Evolutionary conservation across 1,284 basidiomycete genomes (phyloP), one percentile per base, ranked within the genome.

Genomic region (Cryptococcus sp.): DNA sequence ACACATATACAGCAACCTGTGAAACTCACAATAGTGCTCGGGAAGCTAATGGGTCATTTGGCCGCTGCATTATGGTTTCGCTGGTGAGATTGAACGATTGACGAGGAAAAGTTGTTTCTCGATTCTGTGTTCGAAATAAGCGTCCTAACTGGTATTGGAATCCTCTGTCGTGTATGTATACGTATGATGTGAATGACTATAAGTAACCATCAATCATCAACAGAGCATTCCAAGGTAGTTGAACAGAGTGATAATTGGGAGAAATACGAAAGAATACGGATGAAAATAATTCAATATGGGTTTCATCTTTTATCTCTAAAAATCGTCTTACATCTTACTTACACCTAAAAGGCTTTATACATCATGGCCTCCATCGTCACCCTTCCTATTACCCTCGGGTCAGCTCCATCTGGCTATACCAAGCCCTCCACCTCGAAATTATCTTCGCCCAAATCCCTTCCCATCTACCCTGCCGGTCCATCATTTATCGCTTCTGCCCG

Each of bases 401-500:
- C 75, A 43, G 56, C 67, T n/a, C 74, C 78, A 10, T 58, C 70
- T 11, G 66, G 68, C 52, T 79, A 73, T 65, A 56, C 52, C 50
- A 73, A 72, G 57, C 71, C 78, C 11, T 58, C 76, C n/a, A 55
- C 58, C 3, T 65, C 66, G 51, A 71, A 70, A 58, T 62, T 71
- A 15, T 70, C 77, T 5, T 56, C 74, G 69, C 58, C 78, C 68
- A 59, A 68, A 70, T 58, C 75, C 72, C 59, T 80, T 64, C 73
- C 78, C 49, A 60, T 94, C 46, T 83, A 93, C 57, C 88, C 91
- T 41, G 89, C 86, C 42, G 92, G 92, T 33, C 83, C 87, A 30
- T 89, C 89, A 5, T 94, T 89, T 77, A 82, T 92, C 55, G 84
- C 84, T 42, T 86, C 92, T 64, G 85, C 89, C 38, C 84, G 85